Base-by-base conservation (phyloP, 768 basidiomycete species). In the Mycena galericulata region DNA sequence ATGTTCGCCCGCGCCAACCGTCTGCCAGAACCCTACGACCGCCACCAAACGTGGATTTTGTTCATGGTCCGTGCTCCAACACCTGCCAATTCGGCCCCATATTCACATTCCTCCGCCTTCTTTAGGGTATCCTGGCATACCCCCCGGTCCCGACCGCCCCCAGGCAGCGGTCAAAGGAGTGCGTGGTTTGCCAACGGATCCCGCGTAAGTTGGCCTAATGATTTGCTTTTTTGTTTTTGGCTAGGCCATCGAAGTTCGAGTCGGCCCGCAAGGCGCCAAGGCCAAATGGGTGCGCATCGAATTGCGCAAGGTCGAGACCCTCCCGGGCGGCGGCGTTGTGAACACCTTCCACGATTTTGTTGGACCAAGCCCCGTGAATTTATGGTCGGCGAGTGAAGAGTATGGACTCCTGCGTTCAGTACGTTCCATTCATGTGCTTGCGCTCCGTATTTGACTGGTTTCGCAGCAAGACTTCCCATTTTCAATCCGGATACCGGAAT, bases 271-370 rank as follows among this genome's bases (percentile, higher is more conserved):
- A 68, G 92, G 93, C 18, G 87, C 94, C 76, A 96, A 95, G 82
- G 94, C 94, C 29, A 94, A 95, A 79, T 97, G 94, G 91, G 91
- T 98, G 27, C 89, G 92, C 70, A 89, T 98, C 67, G 96, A 97
- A 80, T 85, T 98, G 77, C 89, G 94, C 72, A 96, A 96, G 83
- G 89, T 97, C 46, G 97, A 98, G 79, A 91, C 88, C 4, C 86
- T 92, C 50, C 93, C 92, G 2, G 89, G 89, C 24, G 92, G 90
- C 26, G 89, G 90, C 18, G 81, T 84, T 67, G 82, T 85, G 18
- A 92, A 91, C 78, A 89, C 89, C 15, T 95, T 90, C 81, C 89
- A 88, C 73, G 94, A 96, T 75, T 88, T 88, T 61, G 91, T 96
- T 26, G 94, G 95, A 2, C 89, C 89, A 14, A 92, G 92, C 73